phyloP scores from a whole-genome alignment of 2,329 filamentous ascomycete species.

The Aspergillus aculeatus region DNA sequence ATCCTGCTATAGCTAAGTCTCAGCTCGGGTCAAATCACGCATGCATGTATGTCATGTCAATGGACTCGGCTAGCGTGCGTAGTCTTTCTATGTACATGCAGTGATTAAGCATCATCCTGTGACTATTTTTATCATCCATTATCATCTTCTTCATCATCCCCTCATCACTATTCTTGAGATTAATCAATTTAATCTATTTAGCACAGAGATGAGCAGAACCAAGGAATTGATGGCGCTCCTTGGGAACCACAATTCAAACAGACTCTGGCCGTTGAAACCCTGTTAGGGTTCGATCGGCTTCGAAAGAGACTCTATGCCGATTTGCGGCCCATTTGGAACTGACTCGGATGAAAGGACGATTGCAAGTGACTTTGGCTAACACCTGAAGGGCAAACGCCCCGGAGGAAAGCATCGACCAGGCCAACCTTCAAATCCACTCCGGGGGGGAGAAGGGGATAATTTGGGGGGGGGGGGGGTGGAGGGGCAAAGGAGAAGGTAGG shows the following conservation, averaged over 20 bases:
- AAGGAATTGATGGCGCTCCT: conserved; percentile 13
- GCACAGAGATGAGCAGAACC: not conserved
- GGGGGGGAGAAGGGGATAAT: too few species aligned
- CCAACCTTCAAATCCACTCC: not conserved
- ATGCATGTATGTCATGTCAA: not conserved
- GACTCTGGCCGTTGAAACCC: conserved; percentile 2
- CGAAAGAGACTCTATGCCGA: not conserved
- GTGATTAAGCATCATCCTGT: not conserved
- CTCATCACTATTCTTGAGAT: not conserved
- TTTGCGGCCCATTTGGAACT: not conserved
- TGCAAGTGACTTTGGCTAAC: not conserved
- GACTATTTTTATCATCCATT: not conserved
- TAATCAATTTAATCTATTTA: not conserved
- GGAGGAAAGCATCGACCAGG: not conserved
- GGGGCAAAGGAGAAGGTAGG: too few species aligned
- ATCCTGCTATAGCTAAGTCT: not conserved
- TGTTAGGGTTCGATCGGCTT: not conserved
- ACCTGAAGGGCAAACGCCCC: conserved; percentile 4
- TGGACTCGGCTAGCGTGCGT: not conserved
- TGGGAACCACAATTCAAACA: conserved; percentile 6
- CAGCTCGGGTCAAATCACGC: not conserved
- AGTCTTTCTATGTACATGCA: not conserved
- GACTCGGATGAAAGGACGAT: conserved; percentile 2
- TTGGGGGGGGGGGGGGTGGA: too few species aligned
- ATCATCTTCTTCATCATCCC: too few species aligned